Conservation (phyloP, 768 basidiomycete genomes). For the Pleurotus tuber-regium region DNA sequence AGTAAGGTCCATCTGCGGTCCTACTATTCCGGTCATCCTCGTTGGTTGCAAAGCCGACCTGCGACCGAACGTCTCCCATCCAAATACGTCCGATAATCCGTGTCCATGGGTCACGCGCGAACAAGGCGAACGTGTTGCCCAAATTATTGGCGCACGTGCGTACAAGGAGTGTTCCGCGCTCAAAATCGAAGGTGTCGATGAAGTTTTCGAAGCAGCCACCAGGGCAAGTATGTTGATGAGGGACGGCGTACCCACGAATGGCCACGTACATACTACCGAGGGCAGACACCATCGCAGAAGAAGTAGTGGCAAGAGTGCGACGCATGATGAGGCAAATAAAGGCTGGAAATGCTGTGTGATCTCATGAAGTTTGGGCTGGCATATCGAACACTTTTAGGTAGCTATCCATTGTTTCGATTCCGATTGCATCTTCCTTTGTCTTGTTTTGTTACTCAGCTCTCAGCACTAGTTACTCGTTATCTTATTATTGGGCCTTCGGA, state of each 20-base stretch:
- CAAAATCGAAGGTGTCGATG: slow-evolving; percentile 90
- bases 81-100: slow-evolving; percentile 42
- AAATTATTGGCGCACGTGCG: slow-evolving; percentile 82
- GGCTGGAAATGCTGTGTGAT: slow-evolving; percentile 13
- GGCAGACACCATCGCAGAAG: slow-evolving; percentile 50
- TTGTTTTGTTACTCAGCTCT: background rate
- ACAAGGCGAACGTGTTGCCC: slow-evolving; percentile 80
- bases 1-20: slow-evolving; percentile 94
- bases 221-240: slow-evolving; percentile 95
- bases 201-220: slow-evolving; percentile 97
- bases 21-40: slow-evolving; percentile 88
- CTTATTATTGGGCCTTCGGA: background rate
- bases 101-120: slow-evolving; percentile 66
- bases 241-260: slow-evolving; percentile 65
- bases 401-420: background rate
- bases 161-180: slow-evolving; percentile 95
- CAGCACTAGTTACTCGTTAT: background rate
- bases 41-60: slow-evolving; percentile 97
- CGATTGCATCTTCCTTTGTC: background rate
- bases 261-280: slow-evolving; percentile 32
- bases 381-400: slow-evolving; percentile 5
- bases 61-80: slow-evolving; percentile 55
- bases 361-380: slow-evolving; percentile 7
- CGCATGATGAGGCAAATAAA: slow-evolving; percentile 3
- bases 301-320: slow-evolving; percentile 37